A percentile compares a stretch with the other conserved stretches of the same genome.
These are phyloP conservation scores for Pilobolus umbonatus DNA, from an alignment of 192 early-diverging fungal species.

Conservation along the genomic window DNA sequence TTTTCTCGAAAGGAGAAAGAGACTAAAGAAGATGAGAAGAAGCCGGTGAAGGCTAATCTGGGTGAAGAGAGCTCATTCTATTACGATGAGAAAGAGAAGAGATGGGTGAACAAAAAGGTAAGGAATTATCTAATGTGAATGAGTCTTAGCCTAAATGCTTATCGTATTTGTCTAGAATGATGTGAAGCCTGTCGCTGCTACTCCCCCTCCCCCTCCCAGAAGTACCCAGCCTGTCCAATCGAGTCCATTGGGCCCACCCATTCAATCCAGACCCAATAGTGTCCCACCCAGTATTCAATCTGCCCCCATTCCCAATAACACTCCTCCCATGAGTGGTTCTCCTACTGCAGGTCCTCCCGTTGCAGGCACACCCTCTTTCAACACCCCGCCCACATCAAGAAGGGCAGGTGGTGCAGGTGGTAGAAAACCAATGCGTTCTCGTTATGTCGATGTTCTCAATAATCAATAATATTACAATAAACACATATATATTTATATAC, in stretches of 20 bases:
- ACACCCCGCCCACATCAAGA: slow-evolving; percentile 21
- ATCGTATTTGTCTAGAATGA: slow-evolving; percentile 15
- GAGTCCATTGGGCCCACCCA: slow-evolving; percentile 1
- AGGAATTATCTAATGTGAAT: neutral
- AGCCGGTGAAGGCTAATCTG: slow-evolving; percentile 75
- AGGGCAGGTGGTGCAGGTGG: slow-evolving; percentile 26
- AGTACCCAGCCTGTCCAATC: neutral
- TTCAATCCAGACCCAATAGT: slow-evolving; percentile 25
- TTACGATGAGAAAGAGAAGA: slow-evolving; percentile 80
- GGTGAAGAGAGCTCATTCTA: slow-evolving; percentile 80
- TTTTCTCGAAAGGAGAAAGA: slow-evolving; percentile 22
- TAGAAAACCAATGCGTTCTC: slow-evolving; percentile 34
- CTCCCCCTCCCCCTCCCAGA: slow-evolving; percentile 28
- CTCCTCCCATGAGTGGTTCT: slow-evolving; percentile 4
- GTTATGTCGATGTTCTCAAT: slow-evolving; percentile 51
- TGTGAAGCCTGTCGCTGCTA: slow-evolving; percentile 12
- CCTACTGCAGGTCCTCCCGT: slow-evolving; percentile 10
- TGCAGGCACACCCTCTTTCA: neutral
- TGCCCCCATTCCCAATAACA: neutral
- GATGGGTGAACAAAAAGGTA: slow-evolving; percentile 83
- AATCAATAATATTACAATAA: slow-evolving; percentile 7
- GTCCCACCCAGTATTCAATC: neutral
- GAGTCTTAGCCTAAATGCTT: neutral
- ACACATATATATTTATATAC: neutral
- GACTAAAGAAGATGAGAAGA: slow-evolving; percentile 17